A percentile compares a stretch with the other conserved stretches of the same genome.
Evolutionary conservation across 2,329 filamentous ascomycete species (phyloP).

Genomic region (Aspergillus novoparasiticus): DNA sequence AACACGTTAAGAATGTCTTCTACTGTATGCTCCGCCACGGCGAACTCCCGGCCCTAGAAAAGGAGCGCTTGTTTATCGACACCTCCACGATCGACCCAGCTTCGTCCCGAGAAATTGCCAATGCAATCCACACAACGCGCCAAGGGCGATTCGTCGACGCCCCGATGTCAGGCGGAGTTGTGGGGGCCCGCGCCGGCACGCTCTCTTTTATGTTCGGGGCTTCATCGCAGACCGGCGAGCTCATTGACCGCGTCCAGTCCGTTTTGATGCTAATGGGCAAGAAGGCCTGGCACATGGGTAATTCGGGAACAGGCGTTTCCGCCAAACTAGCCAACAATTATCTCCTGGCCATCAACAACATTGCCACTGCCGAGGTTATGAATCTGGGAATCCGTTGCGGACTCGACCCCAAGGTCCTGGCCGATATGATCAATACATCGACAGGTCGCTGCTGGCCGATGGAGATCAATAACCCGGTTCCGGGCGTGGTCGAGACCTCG

Average conservation of each 20-base stretch:
- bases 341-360: slow-evolving; percentile 90
- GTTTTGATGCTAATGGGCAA: slow-evolving; percentile 82
- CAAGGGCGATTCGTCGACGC: slow-evolving; percentile 86
- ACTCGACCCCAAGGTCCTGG: slow-evolving; percentile 67
- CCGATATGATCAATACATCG: slow-evolving; percentile 86
- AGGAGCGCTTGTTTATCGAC: slow-evolving; percentile 83
- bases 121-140: slow-evolving; percentile 65
- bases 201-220: slow-evolving; percentile 95
- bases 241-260: slow-evolving; percentile 67
- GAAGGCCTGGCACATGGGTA: slow-evolving; percentile 81
- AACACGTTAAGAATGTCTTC: slow-evolving; percentile 84
- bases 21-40: slow-evolving; percentile 68
- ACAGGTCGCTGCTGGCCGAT: slow-evolving; percentile 96
- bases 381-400: slow-evolving; percentile 66
- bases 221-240: slow-evolving; percentile 45
- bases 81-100: slow-evolving; percentile 94
- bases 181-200: slow-evolving; percentile 83
- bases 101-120: slow-evolving; percentile 77
- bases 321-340: slow-evolving; percentile 98
- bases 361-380: slow-evolving; percentile 68
- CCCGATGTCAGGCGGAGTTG: slow-evolving; percentile 94
- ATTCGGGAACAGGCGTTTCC: slow-evolving; percentile 80
- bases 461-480: slow-evolving; percentile 93
- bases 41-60: slow-evolving; percentile 52
- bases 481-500: slow-evolving; percentile 74